Conservation (phyloP, 139 green algal genomes). For the Yamagishiella unicocca region DNA sequence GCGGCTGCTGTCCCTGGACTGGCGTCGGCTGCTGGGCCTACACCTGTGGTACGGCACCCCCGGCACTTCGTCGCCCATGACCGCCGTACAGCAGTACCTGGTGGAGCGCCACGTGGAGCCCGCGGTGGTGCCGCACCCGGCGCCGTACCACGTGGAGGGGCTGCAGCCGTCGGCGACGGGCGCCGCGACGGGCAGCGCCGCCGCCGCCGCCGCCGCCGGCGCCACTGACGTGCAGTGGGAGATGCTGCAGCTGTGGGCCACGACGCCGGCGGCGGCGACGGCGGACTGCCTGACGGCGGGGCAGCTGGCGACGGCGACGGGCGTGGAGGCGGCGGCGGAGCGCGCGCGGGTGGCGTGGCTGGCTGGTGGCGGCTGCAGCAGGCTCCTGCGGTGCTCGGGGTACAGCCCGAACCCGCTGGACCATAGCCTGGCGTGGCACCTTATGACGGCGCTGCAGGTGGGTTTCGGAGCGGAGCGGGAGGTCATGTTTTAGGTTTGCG, state of each 20-base stretch:
- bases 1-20: slow-evolving; percentile 74
- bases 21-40: slow-evolving; percentile 85
- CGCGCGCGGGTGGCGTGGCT: slow-evolving; percentile 14
- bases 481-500: no score
- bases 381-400: slow-evolving; percentile 62
- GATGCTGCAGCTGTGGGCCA: slow-evolving; percentile 76
- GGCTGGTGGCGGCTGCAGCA: slow-evolving; percentile 2
- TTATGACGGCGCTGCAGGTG: slow-evolving; percentile 70
- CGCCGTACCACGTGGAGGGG: slow-evolving; percentile 35
- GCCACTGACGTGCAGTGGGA: slow-evolving; percentile 75
- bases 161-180: slow-evolving; percentile 29
- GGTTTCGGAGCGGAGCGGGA: no score
- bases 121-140: slow-evolving; percentile 30
- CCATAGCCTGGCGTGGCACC: slow-evolving; percentile 70
- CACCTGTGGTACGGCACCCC: slow-evolving; percentile 61
- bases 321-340: slow-evolving; percentile 25
- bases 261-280: slow-evolving; percentile 15
- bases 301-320: slow-evolving; percentile 1
- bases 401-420: slow-evolving; percentile 81
- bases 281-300: neutral
- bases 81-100: slow-evolving; percentile 21
- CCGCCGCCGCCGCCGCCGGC: neutral
- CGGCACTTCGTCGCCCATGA: slow-evolving; percentile 37
- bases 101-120: slow-evolving; percentile 32
- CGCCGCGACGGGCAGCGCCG: neutral